Base-by-base conservation (phyloP, 1,139 yeast species). In the Taphrina deformans region DNA sequence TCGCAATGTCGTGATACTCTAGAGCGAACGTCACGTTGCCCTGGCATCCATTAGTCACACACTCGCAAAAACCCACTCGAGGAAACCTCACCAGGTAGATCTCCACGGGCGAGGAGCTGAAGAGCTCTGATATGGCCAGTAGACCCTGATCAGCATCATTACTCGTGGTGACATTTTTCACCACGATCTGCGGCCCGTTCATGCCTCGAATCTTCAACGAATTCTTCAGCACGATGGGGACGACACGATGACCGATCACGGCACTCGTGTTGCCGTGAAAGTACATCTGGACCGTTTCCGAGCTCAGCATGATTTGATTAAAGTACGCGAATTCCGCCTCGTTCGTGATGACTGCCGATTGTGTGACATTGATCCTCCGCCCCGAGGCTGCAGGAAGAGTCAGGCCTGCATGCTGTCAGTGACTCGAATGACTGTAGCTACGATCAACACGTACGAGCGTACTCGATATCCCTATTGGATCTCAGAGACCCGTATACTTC, bases 101-200 rank as follows among this genome's bases (percentile, higher is more conserved):
- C 44, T 51, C 55, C 21, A 51, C 35, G 3, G 55, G 55, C n/a
- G 55, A 51, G 12, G 40, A 24, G 31, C 33, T 51, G 6, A 16
- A 9, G 18, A 51, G 16, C 12, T 51, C 16, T 12, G 55, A n/a
- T 7, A 31, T 10, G 14, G 55, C 44, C 21, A n/a, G 40, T 12
- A 51, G 44, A 9, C 14, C 14, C 14, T 7, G 26, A 7, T 10
- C 10, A 16, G 21, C 41, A 16, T 12, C 27, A 10, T 51, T 33
- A 16, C n/a, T 18, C 29, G 18, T 51, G 16, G 40, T 29, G 16
- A 31, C 44, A 27, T 12, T 51, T 2, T 16, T 14, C 26, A 51
- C 55, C 10, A n/a, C 16, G 16, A 33, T 31, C 12, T 31, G 24
- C 31, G 55, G 55, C 7, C 55, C 55, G 18, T 51, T 33, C 26